These are phyloP conservation scores for Yamadazyma atlantica DNA, from an alignment of 1,139 yeast genomes.

Conservation along the genomic window DNA sequence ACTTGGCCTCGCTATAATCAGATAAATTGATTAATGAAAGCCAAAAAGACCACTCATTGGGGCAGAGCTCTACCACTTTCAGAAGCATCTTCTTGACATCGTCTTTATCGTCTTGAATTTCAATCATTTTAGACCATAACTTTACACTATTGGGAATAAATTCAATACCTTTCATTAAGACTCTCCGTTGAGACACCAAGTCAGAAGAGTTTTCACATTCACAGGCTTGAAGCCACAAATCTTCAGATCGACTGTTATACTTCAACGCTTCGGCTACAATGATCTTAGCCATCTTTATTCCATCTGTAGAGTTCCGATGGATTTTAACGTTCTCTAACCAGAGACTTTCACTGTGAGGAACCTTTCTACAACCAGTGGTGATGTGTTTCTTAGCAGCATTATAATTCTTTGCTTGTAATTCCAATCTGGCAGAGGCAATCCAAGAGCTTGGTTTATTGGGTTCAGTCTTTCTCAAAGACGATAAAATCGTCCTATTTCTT, in stretches of 20 bases:
- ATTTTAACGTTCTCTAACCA: conserved; percentile 83
- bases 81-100: conserved; percentile 55
- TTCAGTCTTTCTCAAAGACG: conserved; percentile 68
- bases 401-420: conserved; percentile 60
- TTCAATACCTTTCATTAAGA: conserved; percentile 63
- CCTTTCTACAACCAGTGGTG: conserved; percentile 67
- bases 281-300: conserved; percentile 42
- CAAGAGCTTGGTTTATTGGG: conserved; percentile 79
- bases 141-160: conserved; percentile 44
- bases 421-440: conserved; percentile 85
- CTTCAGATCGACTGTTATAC: conserved; percentile 53
- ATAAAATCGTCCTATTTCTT: conserved; percentile 49
- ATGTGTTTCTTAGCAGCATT: conserved; percentile 61
- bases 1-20: conserved; percentile 50
- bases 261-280: conserved; percentile 68
- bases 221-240: conserved; percentile 71
- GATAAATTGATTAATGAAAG: conserved; percentile 41
- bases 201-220: conserved; percentile 58
- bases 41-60: conserved; percentile 70
- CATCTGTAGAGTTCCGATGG: conserved; percentile 49
- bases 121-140: conserved; percentile 57
- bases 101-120: conserved; percentile 45
- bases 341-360: conserved; percentile 67
- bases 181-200: conserved; percentile 46
- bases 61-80: conserved; percentile 72